Percentiles rank a stretch among this genome's conserved stretches.
Evolutionary conservation across 2,329 filamentous ascomycete genomes (phyloP).

Genomic region (Xylariaceae sp.): DNA sequence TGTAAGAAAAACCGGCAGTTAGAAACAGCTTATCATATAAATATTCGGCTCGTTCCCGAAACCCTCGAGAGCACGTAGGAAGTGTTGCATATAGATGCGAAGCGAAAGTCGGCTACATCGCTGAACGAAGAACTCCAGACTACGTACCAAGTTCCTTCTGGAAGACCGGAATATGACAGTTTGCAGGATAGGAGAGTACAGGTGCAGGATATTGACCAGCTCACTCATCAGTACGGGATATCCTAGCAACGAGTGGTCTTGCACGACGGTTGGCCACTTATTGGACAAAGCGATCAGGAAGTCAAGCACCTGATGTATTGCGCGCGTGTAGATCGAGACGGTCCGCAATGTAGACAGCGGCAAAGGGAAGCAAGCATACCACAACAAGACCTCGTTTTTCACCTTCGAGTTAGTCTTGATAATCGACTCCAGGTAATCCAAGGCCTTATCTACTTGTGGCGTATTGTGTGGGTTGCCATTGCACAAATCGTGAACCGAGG

Average conservation of each 20-base stretch:
- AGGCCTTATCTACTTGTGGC: slow-evolving; percentile 32
- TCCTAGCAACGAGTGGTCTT: slow-evolving; percentile 35
- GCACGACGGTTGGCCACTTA: slow-evolving; percentile 38
- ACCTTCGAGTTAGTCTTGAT: slow-evolving; percentile 39
- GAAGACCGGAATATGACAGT: slow-evolving; percentile 50
- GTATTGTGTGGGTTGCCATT: slow-evolving; percentile 28
- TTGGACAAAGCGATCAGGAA: slow-evolving; percentile 44
- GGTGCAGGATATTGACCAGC: slow-evolving; percentile 43
- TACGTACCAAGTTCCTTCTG: slow-evolving; percentile 40
- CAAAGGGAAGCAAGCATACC: slow-evolving; percentile 38
- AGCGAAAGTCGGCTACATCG: not conserved
- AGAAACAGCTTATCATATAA: not conserved
- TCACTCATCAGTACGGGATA: slow-evolving; percentile 57
- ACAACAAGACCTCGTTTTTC: slow-evolving; percentile 27
- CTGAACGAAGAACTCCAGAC: not conserved
- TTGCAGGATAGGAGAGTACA: slow-evolving; percentile 51
- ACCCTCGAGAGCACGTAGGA: not conserved
- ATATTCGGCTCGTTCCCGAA: not conserved
- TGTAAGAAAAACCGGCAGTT: not conserved
- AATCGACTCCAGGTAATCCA: slow-evolving; percentile 35
- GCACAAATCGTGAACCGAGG: slow-evolving; percentile 36
- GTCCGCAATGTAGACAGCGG: slow-evolving; percentile 17
- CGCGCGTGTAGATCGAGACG: slow-evolving; percentile 18
- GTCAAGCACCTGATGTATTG: slow-evolving; percentile 36
- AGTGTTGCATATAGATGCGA: not conserved